Evolutionary conservation across 805 yeast species (phyloP).

Genomic region (Ogataea nakhonphanomensis): DNA sequence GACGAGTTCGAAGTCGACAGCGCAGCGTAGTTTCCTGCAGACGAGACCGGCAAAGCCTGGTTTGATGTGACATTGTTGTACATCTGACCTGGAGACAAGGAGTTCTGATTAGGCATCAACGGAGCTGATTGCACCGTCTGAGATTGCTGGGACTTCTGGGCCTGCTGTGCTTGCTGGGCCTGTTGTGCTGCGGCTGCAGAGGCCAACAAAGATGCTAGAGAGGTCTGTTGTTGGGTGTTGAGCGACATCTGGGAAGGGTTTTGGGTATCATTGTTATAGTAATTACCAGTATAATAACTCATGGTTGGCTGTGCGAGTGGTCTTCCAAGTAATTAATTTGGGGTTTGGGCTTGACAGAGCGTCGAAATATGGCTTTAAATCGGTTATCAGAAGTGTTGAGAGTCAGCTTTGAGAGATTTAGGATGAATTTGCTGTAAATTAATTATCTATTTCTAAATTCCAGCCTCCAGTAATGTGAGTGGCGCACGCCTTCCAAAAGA

Average conservation of each 20-base stretch:
- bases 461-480: constrained; percentile 7
- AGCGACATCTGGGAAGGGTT: constrained; percentile 12
- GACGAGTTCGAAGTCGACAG: constrained; percentile 19
- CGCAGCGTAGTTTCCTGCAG: constrained; percentile 9
- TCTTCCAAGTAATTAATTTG: neutral
- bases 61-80: constrained; percentile 11
- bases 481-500: constrained; percentile 5
- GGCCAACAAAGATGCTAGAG: constrained; percentile 20
- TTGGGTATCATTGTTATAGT: constrained; percentile 8
- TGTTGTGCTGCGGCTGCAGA: constrained; percentile 18
- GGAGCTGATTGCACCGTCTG: neutral
- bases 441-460: constrained; percentile 9
- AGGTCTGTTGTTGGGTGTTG: constrained; percentile 18
- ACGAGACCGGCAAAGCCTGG: constrained; percentile 4
- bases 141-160: neutral
- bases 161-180: constrained; percentile 1
- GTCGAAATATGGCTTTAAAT: neutral
- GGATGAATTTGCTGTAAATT: constrained; percentile 6
- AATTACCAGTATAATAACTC: constrained; percentile 9
- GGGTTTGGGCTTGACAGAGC: constrained; percentile 1
- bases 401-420: neutral
- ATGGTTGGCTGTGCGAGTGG: neutral
- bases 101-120: neutral
- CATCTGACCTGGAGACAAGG: constrained; percentile 17
- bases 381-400: neutral